Evolutionary conservation across 768 basidiomycete species (phyloP).

Genomic region (Phaeotremella skinneri): DNA sequence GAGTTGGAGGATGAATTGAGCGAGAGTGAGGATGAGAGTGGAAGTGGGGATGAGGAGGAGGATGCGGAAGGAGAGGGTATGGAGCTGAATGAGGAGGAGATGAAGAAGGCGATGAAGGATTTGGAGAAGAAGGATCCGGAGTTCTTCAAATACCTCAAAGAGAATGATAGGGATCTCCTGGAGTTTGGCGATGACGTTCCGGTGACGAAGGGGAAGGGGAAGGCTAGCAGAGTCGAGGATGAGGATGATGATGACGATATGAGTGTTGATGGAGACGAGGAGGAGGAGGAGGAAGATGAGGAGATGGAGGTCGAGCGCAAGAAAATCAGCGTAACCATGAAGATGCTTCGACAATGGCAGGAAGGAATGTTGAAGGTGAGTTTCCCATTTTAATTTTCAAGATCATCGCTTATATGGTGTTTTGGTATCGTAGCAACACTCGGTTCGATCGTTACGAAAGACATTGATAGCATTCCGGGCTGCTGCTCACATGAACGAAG

Average conservation of each 20-base stretch:
- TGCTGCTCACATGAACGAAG: slow-evolving; percentile 85
- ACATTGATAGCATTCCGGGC: slow-evolving; percentile 86
- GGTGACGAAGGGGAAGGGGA: slow-evolving; percentile 6
- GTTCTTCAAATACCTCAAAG: slow-evolving; percentile 95
- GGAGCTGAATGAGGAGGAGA: slow-evolving; percentile 59
- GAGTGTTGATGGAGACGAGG: slow-evolving; percentile 56
- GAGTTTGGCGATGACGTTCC: slow-evolving; percentile 62
- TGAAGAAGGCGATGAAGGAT: slow-evolving; percentile 77
- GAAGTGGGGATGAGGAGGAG: slow-evolving; percentile 56
- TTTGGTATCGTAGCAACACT: slow-evolving; percentile 63
- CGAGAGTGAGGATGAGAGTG: slow-evolving; percentile 45
- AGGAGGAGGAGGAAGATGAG: slow-evolving; percentile 52
- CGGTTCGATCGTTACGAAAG: slow-evolving; percentile 76
- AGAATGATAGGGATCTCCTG: slow-evolving; percentile 89
- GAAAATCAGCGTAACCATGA: slow-evolving; percentile 51
- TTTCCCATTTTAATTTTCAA: background rate
- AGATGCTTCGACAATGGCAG: slow-evolving; percentile 77
- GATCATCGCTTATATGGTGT: background rate
- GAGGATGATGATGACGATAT: slow-evolving; percentile 52
- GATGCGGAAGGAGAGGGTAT: slow-evolving; percentile 75
- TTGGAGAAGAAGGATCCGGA: slow-evolving; percentile 97
- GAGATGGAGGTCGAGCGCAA: slow-evolving; percentile 27
- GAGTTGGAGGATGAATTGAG: slow-evolving; percentile 29
- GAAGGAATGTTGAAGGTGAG: slow-evolving; percentile 77
- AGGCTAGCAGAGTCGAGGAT: slow-evolving; percentile 14